Base-by-base conservation (phyloP, 768 basidiomycete genomes). In the Suillus bovinus region DNA sequence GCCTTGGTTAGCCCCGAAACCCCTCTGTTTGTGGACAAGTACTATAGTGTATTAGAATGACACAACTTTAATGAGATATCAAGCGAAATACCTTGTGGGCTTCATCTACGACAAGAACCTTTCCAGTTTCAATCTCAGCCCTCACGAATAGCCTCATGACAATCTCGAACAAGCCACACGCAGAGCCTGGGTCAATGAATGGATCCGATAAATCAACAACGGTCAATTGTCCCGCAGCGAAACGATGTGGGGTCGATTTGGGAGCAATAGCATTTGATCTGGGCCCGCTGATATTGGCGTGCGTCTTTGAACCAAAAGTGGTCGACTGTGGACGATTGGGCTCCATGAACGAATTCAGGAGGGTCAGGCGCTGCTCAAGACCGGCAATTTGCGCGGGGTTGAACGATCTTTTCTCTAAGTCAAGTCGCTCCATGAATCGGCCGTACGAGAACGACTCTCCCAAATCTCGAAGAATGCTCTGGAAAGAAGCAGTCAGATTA, bases 171-270 rank as follows among this genome's bases (percentile, higher is more conserved):
- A 88, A 71, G 0, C 81, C 81, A 64, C 86, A 86, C 2, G 86
- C 87, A 5, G 84, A 80, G 0, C 77, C 74, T 2, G 83, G 69
- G 68, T 89, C 87, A 10, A 87, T 78, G 65, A 88, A 88, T 0
- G 87, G 85, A 63, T 87, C 87, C 0, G 87, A 86, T 0, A 88
- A 71, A 65, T 88, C 87, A 22, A 88, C 71, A 14, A 89, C 83
- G 0, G 84, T 86, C n/a, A 88, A 60, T 63, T 82, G 79, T 0
- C 86, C 86, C 0, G 77, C 57, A 6, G 71, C 73, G 66, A 87
- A 89, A 58, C 60, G 22, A 58, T 58, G 11, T 56, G 13, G 46
- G 61, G 58, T 24, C 17, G 50, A 58, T 57, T 34, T 60, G 49
- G 34, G 6, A n/a, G 14, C 38, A 42, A 31, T 34, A 20, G 0